These are phyloP conservation scores for Aureobasidium sp. DNA, from an alignment of 2,329 filamentous ascomycete genomes.

Conservation along the genomic window DNA sequence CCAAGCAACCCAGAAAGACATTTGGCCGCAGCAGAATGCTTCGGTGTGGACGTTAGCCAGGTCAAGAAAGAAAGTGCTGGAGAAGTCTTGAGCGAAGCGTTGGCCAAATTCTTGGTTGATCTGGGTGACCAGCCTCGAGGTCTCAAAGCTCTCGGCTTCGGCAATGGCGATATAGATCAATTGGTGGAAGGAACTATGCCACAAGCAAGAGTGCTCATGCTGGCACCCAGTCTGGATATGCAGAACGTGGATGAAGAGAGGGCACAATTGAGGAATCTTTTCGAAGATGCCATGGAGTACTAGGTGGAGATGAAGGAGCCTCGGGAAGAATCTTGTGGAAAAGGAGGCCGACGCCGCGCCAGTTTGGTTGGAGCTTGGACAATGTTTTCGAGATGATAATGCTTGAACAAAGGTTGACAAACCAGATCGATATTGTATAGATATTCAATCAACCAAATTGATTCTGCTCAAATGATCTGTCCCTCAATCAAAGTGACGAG, in stretches of 20 bases:
- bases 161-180: constrained; percentile 63
- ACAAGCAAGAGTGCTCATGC: constrained; percentile 80
- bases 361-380: constrained; percentile 7
- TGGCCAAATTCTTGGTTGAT: constrained; percentile 71
- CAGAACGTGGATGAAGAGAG: constrained; percentile 41
- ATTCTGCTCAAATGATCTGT: too few species aligned
- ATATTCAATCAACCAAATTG: too few species aligned
- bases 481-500: too few species aligned
- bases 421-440: too few species aligned
- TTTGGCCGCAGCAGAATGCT: constrained; percentile 78
- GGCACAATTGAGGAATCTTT: constrained; percentile 42
- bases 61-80: constrained; percentile 87
- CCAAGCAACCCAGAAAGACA: constrained; percentile 90
- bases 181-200: constrained; percentile 93
- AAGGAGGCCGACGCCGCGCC: not conserved
- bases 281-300: constrained; percentile 43
- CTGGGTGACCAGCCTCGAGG: constrained; percentile 88
- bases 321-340: not conserved
- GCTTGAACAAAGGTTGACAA: not conserved
- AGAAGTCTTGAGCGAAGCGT: constrained; percentile 75
- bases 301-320: constrained; percentile 19
- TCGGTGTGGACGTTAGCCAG: constrained; percentile 81
- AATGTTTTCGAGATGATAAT: not conserved
- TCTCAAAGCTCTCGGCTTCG: constrained; percentile 76
- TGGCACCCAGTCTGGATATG: constrained; percentile 69